These are phyloP conservation scores for Boletus rex-veris DNA, from an alignment of 768 basidiomycete genomes.

Conservation along the genomic window DNA sequence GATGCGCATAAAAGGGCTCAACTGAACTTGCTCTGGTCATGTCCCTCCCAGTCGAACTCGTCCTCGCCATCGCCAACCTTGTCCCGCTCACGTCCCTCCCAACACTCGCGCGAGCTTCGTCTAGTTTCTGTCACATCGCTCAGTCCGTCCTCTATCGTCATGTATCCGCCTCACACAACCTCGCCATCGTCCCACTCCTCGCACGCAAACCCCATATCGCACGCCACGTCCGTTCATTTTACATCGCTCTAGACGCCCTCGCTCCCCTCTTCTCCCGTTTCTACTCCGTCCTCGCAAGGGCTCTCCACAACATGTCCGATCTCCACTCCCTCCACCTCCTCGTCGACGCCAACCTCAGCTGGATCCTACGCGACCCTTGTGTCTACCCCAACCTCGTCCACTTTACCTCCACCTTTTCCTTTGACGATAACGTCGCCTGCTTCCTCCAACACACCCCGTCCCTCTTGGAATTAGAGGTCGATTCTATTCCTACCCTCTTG, in stretches of 20 bases:
- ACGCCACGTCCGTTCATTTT: conserved; percentile 56
- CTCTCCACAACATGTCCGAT: conserved; percentile 58
- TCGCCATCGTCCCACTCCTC: conserved; percentile 52
- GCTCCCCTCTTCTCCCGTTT: conserved; percentile 43
- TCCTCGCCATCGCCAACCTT: conserved; percentile 47
- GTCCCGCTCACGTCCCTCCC: conserved; percentile 40
- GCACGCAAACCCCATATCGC: conserved; percentile 57
- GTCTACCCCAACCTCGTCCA: conserved; percentile 48
- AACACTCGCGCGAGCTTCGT: conserved; percentile 43
- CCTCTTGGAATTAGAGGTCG: conserved; percentile 58
- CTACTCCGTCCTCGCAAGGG: conserved; percentile 47
- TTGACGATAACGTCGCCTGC: conserved; percentile 53
- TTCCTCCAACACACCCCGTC: conserved; percentile 57
- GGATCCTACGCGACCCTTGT: conserved; percentile 43
- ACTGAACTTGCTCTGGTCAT: not conserved
- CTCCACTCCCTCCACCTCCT: conserved; percentile 50
- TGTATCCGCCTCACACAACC: conserved; percentile 47
- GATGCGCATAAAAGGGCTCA: no score
- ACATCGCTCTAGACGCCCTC: conserved; percentile 47
- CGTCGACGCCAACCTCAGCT: conserved; percentile 49
- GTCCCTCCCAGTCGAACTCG: conserved; percentile 60
- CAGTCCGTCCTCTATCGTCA: conserved; percentile 63
- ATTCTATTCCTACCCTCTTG: conserved; percentile 29
- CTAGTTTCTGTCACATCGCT: conserved; percentile 45
- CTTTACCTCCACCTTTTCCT: conserved; percentile 58